A percentile compares a stretch with the other conserved stretches of the same genome.
Evolutionary conservation across 805 yeast genomes (phyloP).

Genomic region (Candida quercuum): DNA sequence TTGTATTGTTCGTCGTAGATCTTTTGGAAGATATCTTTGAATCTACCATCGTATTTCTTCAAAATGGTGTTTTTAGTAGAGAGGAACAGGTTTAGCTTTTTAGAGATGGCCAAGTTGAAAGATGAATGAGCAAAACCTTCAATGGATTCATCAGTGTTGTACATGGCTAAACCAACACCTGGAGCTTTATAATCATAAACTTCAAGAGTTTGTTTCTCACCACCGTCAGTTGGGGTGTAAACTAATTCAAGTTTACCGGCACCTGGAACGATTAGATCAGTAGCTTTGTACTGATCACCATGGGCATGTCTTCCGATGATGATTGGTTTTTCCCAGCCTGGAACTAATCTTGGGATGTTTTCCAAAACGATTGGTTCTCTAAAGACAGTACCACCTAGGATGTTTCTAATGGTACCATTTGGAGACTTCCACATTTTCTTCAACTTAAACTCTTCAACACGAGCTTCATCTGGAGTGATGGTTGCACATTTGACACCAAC

Average conservation of each 20-base stretch:
- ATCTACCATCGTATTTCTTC: conserved; percentile 78
- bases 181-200: conserved; percentile 61
- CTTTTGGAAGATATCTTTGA: conserved; percentile 73
- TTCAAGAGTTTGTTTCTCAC: conserved; percentile 38
- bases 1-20: conserved; percentile 56
- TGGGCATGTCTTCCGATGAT: conserved; percentile 84
- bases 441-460: conserved; percentile 69
- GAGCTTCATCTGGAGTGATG: conserved; percentile 76
- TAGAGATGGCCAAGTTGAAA: conserved; percentile 64
- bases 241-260: conserved; percentile 64
- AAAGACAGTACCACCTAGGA: conserved; percentile 77
- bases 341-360: conserved; percentile 70
- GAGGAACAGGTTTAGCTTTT: conserved; percentile 58
- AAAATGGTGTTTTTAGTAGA: conserved; percentile 79
- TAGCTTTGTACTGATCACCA: conserved; percentile 82
- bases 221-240: conserved; percentile 59
- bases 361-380: conserved; percentile 81
- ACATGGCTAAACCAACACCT: conserved; percentile 80
- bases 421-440: conserved; percentile 86
- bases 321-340: conserved; percentile 79
- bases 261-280: conserved; percentile 61
- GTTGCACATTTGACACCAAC: conserved; percentile 86
- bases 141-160: conserved; percentile 76
- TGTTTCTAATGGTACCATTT: conserved; percentile 79
- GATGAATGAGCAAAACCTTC: conserved; percentile 76